Percentiles rank a stretch among this genome's conserved stretches.
Evolutionary conservation across 1,139 yeast genomes (phyloP).

Genomic region (Oligophagozyma castellii): DNA sequence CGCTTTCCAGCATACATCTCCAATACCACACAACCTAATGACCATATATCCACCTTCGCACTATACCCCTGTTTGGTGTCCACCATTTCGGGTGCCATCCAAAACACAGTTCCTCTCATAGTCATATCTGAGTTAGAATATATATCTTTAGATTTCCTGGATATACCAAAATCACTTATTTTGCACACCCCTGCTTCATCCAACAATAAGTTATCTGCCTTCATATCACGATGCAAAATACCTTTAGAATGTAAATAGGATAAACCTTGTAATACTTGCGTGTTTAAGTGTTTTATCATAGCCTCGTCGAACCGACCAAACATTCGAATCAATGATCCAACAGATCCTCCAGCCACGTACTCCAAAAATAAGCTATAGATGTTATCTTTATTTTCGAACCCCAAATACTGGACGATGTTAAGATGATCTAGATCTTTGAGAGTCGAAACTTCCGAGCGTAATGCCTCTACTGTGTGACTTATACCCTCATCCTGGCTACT

Average conservation of each 20-base stretch:
- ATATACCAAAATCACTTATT: constrained; percentile 93
- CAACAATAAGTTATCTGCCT: constrained; percentile 81
- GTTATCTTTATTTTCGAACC: constrained; percentile 67
- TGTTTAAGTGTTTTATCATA: constrained; percentile 56
- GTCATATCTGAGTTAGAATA: constrained; percentile 94
- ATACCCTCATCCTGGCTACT: constrained; percentile 32
- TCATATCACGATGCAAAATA: constrained; percentile 86
- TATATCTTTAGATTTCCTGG: constrained; percentile 75
- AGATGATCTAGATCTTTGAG: constrained; percentile 88
- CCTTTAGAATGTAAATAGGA: constrained; percentile 78
- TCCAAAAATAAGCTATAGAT: constrained; percentile 81
- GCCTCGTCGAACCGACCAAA: constrained; percentile 79
- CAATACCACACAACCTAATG: constrained; percentile 87
- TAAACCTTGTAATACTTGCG: constrained; percentile 73
- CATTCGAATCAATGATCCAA: constrained; percentile 70
- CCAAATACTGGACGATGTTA: constrained; percentile 89
- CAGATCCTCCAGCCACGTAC: constrained; percentile 96
- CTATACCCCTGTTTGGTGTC: constrained; percentile 85
- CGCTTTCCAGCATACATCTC: constrained; percentile 88
- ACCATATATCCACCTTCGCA: constrained; percentile 90
- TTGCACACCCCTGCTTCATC: constrained; percentile 93
- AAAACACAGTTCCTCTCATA: constrained; percentile 94
- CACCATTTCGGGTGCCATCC: constrained; percentile 99
- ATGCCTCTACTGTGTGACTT: constrained; percentile 56
- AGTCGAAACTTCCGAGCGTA: constrained; percentile 85